These are phyloP conservation scores for Sequoiadendron giganteum DNA, from an alignment of 75 land plant genomes.

Conservation along the genomic window DNA sequence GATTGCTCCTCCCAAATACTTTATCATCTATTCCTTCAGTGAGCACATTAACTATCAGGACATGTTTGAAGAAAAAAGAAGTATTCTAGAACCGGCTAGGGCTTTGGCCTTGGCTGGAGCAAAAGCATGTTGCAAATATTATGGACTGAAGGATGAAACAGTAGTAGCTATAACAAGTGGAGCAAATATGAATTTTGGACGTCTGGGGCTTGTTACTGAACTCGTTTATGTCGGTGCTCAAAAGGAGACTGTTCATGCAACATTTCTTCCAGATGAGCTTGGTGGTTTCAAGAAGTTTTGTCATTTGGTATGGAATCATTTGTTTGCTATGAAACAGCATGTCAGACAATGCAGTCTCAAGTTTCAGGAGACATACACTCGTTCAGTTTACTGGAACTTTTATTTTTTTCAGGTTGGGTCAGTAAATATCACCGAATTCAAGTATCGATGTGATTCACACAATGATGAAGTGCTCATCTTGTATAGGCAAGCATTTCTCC, in stretches of 20 bases:
- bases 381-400: neutral
- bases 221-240: slow-evolving; percentile 76
- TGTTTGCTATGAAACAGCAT: neutral
- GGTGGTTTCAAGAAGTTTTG: slow-evolving; percentile 59
- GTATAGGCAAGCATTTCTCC: slow-evolving; percentile 44
- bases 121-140: slow-evolving; percentile 75
- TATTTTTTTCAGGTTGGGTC: slow-evolving; percentile 46
- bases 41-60: slow-evolving; percentile 32
- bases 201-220: slow-evolving; percentile 62
- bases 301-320: slow-evolving; percentile 33
- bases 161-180: slow-evolving; percentile 79
- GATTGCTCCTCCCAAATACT: neutral
- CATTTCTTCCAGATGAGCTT: slow-evolving; percentile 54
- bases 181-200: slow-evolving; percentile 84
- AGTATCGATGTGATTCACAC: slow-evolving; percentile 50
- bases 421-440: slow-evolving; percentile 70
- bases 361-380: neutral
- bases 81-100: slow-evolving; percentile 84
- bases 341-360: neutral
- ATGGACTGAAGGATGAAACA: slow-evolving; percentile 53
- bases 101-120: slow-evolving; percentile 84
- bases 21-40: neutral
- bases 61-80: slow-evolving; percentile 89
- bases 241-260: slow-evolving; percentile 74
- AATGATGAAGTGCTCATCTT: slow-evolving; percentile 61